Evolutionary conservation across 345 rosid genomes (phyloP), one percentile per base, ranked within the genome.

Genomic region (Euphorbia tirucalli): DNA sequence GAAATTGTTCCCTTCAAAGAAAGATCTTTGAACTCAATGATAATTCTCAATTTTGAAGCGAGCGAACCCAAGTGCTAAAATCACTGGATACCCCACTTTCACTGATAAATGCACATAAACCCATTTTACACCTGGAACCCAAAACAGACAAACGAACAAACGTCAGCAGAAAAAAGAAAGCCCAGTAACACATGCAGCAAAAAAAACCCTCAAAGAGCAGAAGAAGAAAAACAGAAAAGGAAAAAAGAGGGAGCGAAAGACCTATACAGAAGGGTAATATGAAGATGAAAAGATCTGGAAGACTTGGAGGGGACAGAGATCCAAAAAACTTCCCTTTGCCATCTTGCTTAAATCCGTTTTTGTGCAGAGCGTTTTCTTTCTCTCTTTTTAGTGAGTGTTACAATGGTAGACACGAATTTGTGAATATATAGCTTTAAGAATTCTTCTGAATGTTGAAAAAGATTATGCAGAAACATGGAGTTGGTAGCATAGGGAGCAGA

Each of bases 131-230:
- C 80, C 72, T 69, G 44, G 43, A 74, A 71, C 68, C 55, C 65
- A 65, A 69, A 71, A n/a, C 7, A 30, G 19, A 15, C n/a, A 61
- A 55, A 7, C 15, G 48, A 67, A 48, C 39, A 72, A 71, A 48
- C 55, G 22, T 54, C 72, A 70, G 70, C 15, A 19, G n/a, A 58
- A 79, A 58, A 52, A 59, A 30, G 0, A 68, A 62, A 55, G 55
- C 67, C 66, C 75, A 70, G 32, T 65, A 80, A 27, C 56, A 52
- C 75, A 86, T 82, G 79, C 76, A 75, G 68, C 65, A 56, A 32
- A 69, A 78, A 58, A n/a, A 14, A n/a, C n/a, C 39, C 56, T 11
- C 22, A 37, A 64, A 13, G 11, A 58, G 43, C 39, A 24, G 44
- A 35, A 11, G 19, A 72, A 73, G n/a, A n/a, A n/a, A n/a, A n/a